These are phyloP conservation scores for Paramecium primaurelia DNA, from an alignment of 73 alveolate species.

Conservation along the genomic window DNA sequence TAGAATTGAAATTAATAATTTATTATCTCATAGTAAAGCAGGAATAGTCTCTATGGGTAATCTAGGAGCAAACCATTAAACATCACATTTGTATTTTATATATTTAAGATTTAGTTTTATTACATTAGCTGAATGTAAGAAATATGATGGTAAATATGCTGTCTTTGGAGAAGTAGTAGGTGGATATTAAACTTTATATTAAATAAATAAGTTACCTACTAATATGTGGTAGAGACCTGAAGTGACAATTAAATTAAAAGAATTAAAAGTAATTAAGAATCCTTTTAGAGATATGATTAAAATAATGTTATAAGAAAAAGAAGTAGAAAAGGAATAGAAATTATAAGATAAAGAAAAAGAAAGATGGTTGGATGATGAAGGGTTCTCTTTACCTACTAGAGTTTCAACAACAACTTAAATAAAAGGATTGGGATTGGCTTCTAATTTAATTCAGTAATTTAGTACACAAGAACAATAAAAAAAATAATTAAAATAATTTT, in stretches of 20 bases:
- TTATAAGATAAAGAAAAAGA: conserved; percentile 20
- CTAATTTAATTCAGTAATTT: not conserved
- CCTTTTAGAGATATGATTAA: conserved; percentile 67
- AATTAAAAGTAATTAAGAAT: not conserved
- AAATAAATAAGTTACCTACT: conserved; percentile 47
- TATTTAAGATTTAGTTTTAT: conserved; percentile 67
- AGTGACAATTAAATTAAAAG: conserved; percentile 67
- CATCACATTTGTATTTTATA: conserved; percentile 78
- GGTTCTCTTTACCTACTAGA: not conserved
- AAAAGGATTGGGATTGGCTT: conserved; percentile 19
- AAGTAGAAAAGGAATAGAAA: conserved; percentile 18
- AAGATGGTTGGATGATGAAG: conserved; percentile 42
- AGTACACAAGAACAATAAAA: not conserved
- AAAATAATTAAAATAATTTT: conserved; percentile 7
- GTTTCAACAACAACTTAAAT: not conserved
- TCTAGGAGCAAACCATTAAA: conserved; percentile 87
- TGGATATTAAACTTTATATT: conserved; percentile 70
- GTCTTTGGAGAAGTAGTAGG: conserved; percentile 85
- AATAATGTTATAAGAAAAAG: conserved; percentile 45
- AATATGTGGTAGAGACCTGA: conserved; percentile 34
- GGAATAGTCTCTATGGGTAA: conserved; percentile 86
- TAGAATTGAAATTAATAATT: conserved; percentile 73
- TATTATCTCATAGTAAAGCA: conserved; percentile 67
- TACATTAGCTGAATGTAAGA: conserved; percentile 77
- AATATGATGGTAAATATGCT: conserved; percentile 85